phyloP scores from a whole-genome alignment of 306 rosid species.

The Cicer cuneatum region DNA sequence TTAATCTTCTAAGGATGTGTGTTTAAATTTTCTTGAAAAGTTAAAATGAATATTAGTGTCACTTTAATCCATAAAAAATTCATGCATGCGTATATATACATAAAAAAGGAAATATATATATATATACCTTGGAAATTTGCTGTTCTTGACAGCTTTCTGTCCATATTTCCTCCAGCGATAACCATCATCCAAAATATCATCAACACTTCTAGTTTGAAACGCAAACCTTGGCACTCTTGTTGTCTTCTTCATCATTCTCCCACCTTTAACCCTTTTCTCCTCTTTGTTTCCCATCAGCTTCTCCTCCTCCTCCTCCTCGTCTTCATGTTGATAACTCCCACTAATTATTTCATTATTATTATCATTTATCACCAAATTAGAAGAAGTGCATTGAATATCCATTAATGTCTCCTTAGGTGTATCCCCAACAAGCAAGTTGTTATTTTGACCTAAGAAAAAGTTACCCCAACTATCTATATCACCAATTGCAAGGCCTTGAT shows the following conservation, averaged over 20 bases:
- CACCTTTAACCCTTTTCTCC: slow-evolving; percentile 47
- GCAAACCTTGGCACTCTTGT: slow-evolving; percentile 77
- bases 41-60: no score
- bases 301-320: slow-evolving; percentile 46
- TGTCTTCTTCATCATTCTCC: slow-evolving; percentile 57
- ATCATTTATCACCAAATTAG: slow-evolving; percentile 18
- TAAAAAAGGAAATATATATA: not conserved
- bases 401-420: slow-evolving; percentile 26
- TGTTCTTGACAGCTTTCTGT: slow-evolving; percentile 89
- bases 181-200: slow-evolving; percentile 94
- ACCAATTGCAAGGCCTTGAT: slow-evolving; percentile 36
- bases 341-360: not conserved
- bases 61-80: no score
- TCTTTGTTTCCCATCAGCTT: not conserved
- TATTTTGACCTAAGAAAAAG: slow-evolving; percentile 58
- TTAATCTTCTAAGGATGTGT: no score
- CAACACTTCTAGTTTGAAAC: slow-evolving; percentile 84
- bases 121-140: slow-evolving; percentile 72
- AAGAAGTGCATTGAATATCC: slow-evolving; percentile 31
- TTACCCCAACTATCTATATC: slow-evolving; percentile 69
- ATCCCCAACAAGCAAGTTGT: slow-evolving; percentile 29
- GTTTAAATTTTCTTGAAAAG: no score
- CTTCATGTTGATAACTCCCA: slow-evolving; percentile 30
- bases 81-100: not conserved
- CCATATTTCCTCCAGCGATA: slow-evolving; percentile 98